Conservation (phyloP, 495 filamentous ascomycete species). For the Aspergillus bridgeri region DNA sequence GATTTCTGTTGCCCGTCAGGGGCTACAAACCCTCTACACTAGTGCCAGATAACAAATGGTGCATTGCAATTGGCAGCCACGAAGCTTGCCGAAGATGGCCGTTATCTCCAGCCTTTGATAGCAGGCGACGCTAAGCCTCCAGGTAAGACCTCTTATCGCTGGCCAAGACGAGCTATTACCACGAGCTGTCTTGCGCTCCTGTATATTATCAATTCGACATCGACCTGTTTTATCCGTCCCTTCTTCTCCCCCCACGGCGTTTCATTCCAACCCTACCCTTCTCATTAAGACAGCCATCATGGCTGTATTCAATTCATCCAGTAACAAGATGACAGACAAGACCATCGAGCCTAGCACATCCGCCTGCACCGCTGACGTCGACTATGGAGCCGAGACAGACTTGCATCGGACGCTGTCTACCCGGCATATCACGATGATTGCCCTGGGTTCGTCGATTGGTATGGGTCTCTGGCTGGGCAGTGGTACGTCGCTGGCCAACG, state of each 20-base stretch:
- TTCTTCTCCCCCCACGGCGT: background rate
- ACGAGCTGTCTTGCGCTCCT: background rate
- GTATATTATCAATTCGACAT: background rate
- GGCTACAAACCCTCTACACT: background rate
- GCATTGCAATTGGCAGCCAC: background rate
- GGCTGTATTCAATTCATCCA: background rate
- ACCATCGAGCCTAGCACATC: background rate
- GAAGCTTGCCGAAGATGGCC: background rate
- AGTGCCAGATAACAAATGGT: background rate
- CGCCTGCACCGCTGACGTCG: slow-evolving; percentile 2
- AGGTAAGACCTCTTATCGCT: background rate
- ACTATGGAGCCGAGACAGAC: slow-evolving; percentile 26
- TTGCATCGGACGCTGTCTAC: slow-evolving; percentile 26
- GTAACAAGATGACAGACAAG: slow-evolving; percentile 4
- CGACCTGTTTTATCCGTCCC: background rate
- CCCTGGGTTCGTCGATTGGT: slow-evolving; percentile 32
- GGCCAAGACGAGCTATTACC: background rate
- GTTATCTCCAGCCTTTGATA: background rate
- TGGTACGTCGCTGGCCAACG: slow-evolving; percentile 23
- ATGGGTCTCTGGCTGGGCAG: slow-evolving; percentile 27
- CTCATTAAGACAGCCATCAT: background rate
- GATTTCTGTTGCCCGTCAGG: background rate
- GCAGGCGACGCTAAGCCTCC: background rate
- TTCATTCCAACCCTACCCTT: background rate
- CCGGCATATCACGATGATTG: slow-evolving; percentile 34